Base-by-base conservation (phyloP, 139 green algal genomes). In the Haematococcus sp. region DNA sequence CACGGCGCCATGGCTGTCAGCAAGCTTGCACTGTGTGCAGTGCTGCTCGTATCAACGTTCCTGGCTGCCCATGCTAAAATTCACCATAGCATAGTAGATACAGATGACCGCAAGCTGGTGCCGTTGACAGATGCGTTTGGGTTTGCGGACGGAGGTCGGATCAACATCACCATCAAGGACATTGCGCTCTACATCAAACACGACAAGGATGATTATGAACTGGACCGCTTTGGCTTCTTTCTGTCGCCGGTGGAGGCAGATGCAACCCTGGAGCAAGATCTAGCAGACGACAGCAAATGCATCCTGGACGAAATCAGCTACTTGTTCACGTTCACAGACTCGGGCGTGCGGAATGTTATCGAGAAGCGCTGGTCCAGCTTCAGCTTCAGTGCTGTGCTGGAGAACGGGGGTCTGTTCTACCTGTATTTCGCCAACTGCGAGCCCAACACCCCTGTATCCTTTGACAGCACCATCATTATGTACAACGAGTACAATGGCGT, bases 391-490 rank as follows among this genome's bases (percentile, higher is more conserved):
- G 80, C 83, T 4, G 52, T 76, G 0, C 40, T 89, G 11, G 25
- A 78, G 3, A 73, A 63, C 4, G 81, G 78, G 0, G 84, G 80
- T 20, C 71, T 80, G 1, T 85, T 83, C 54, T 88, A 78, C 7
- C 80, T 98, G 2, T 97, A 93, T 78, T 98, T 96, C 78, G 88
- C 90, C 25, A 97, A 97, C 73, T 98, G 95, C 73, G 83, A 96
- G 65, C 4, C 49, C 9, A 31, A 85, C 60, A 84, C 81, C 7
- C 87, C 85, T 0, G 85, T 97, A 3, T 92, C 87, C 17, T 96
- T 97, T 35, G 68, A 83, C 16, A 69, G 58, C 13, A 40, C 60
- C 4, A 85, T 82, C 51, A 70, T 83, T n/a, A 84, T 97, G 76
- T 97, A 94, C 86, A 94, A 92, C 71, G 64, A 86, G 11, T 27